Base-by-base conservation (phyloP, 1,139 yeast species). In the Candida albicans region DNA sequence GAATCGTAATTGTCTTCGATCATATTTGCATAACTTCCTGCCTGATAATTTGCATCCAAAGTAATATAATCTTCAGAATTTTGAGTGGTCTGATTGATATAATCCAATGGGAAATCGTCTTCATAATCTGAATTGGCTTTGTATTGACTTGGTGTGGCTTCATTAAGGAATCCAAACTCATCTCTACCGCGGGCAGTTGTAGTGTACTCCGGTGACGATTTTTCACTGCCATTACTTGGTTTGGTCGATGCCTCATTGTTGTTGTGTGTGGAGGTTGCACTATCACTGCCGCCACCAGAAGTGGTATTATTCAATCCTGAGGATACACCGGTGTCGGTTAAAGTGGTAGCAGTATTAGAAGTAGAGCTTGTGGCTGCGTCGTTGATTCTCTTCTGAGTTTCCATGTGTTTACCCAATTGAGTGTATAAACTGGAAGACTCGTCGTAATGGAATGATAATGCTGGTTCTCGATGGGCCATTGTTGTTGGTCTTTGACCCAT, bases 41-140 rank as follows among this genome's bases (percentile, higher is more conserved):
- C 53, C 22, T 58, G 62, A 40, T 54, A 57, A 48, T 56, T 59
- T 8, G 68, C 49, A 40, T 71, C 77, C 38, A 72, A 53, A 2
- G 65, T 56, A 15, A 73, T 65, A 48, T 62, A 70, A 27, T 70
- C 75, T 31, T 60, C 63, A 30, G 41, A 22, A 54, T 56, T 28
- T 39, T 48, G 41, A 31, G 26, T 18, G 28, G 30, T 11, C 14
- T 41, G 35, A 32, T 34, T 39, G 54, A 84, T 76, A 55, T 82
- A 84, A 53, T 84, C 90, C 45, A 84, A 62, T 2, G 90, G 89
- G 61, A 84, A 83, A 54, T 83, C 89, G 51, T 81, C 85, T 45
- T 78, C 84, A 37, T 70, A 64, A 22, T 61, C 65, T 1, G 59
- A 52, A 11, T 46, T 44, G 5, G 52, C 44, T 44, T 56, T 58